Base-by-base conservation (phyloP, 2,329 filamentous ascomycete genomes). In the Sporothrix euskadiensis region DNA sequence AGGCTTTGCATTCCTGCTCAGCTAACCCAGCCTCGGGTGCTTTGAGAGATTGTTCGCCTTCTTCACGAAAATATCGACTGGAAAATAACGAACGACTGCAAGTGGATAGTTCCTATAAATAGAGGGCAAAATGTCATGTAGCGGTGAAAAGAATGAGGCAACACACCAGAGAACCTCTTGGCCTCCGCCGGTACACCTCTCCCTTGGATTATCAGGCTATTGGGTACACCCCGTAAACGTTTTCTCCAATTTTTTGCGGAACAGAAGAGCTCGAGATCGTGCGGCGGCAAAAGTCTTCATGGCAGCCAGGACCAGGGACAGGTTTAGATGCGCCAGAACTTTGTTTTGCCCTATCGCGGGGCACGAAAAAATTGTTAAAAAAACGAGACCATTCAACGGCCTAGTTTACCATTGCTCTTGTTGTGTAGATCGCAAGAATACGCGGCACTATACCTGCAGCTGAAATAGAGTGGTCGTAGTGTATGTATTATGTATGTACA, bases 141-240 rank as follows among this genome's bases (percentile, higher is more conserved):
- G 70, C 70, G 70, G 70, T 65, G 57, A 65, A 54, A 71, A 61
- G 30, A 52, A 69, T 19, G 54, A 68, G 44, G 61, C 61, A 30
- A 47, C 39, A 52, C 41, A 47, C 26, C 44, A 49, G 49, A 30
- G 22, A 26, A 4, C 26, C 4, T 44, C 44, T 47, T 66, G 39
- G 30, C 10, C n/a, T 19, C 41, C 12, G 22, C n/a, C 12, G 22
- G n/a, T 30, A 66, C 12, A 22, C 19, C 39, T 12, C 35, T 47
- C 39, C 47, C 39, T 41, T 63, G 57, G 22, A 41, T 10, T 22
- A 66, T 47, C n/a, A 66, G 22, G 39, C 61, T 47, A 47, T 65
- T 65, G 7, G 39, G 61, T 26, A 35, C 69, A 44, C 10, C 19
- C 69, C 12, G 69, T 59, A 71, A 71, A 30, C 35, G 59, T 41